phyloP scores from a whole-genome alignment of 495 filamentous ascomycete species.

The Massariosphaeria phaeospora region DNA sequence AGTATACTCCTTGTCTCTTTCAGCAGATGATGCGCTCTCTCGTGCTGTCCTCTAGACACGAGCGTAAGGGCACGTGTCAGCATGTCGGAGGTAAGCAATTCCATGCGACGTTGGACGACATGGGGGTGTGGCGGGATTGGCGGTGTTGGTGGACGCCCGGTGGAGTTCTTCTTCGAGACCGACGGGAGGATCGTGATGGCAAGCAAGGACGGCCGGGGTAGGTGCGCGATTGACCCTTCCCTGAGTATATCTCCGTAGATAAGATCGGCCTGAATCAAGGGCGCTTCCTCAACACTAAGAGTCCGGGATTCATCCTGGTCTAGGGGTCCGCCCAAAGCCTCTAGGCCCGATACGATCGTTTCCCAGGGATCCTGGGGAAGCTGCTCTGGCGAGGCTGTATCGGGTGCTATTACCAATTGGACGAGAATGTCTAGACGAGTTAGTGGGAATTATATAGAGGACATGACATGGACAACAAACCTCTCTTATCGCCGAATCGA shows the following conservation, averaged over 20 bases:
- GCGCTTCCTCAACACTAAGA: constrained; percentile 88
- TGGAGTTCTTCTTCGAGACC: constrained; percentile 52
- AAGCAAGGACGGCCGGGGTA: constrained; percentile 84
- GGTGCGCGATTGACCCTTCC: constrained; percentile 81
- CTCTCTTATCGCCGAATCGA: constrained; percentile 91
- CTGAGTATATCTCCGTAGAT: constrained; percentile 91
- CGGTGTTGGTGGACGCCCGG: constrained; percentile 60
- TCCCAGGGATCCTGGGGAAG: constrained; percentile 95
- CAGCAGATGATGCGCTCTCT: constrained; percentile 85
- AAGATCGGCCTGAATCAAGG: constrained; percentile 91
- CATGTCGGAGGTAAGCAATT: constrained; percentile 97
- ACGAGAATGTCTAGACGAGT: constrained; percentile 71
- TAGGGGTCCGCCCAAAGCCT: constrained; percentile 85
- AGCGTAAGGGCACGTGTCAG: constrained; percentile 86
- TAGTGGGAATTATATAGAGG: constrained; percentile 4
- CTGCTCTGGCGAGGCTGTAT: constrained; percentile 78
- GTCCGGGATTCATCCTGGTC: constrained; percentile 83
- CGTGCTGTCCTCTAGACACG: constrained; percentile 85
- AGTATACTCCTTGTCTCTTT: constrained; percentile 92
- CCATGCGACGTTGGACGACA: constrained; percentile 96
- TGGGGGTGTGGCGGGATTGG: constrained; percentile 93
- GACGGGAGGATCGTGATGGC: constrained; percentile 98
- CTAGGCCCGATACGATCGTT: constrained; percentile 88
- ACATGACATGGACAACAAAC: constrained; percentile 35
- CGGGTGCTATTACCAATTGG: constrained; percentile 87